Evolutionary conservation across 352 stramenopile species (phyloP), one percentile per base, ranked within the genome.

Genomic region (Phytophthora ramorum): DNA sequence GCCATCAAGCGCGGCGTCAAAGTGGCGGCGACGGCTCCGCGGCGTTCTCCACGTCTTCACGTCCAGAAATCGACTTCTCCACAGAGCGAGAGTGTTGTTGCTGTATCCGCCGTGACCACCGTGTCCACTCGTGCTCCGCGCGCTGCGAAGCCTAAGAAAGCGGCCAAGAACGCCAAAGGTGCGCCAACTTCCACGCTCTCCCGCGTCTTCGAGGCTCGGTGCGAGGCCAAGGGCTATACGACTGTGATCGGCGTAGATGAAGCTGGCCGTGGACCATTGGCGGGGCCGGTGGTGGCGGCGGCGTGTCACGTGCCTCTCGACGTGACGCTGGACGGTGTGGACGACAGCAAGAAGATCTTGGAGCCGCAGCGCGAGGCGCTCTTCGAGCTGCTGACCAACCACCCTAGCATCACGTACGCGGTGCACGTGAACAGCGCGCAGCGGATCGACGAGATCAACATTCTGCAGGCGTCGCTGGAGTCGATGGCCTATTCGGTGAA

Each of bases 391-490:
- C 83, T 99, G 47, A 88, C 92, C 34, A 66, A 71, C 1, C 78
- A 96, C 52, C 81, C 83, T 14, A 69, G 74, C 16, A 74, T 99
- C 52, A 71, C 80, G n/a, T 99, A 91, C 73, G 92, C 89, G 0
- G 90, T 98, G 8, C 82, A 92, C 64, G 71, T 89, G 22, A 89
- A 83, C 43, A 91, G 75, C 26, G 68, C 85, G 8, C 70, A 90
- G 55, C 76, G 89, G 4, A 99, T 99, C 78, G 98, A 99, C 76
- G 89, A 98, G 81, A 98, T 99, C 66, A 99, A 99, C 76, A 99
- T 99, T 73, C 79, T 99, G 28, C 96, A 99, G 84, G 97, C 97
- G 16, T 98, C 96, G 13, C 78, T 99, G 38, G 85, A 98, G 68
- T 96, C 85, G 10, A 99, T 99, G 98, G 75, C 75, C 48, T 89